A percentile compares a stretch with the other conserved stretches of the same genome.
Conservation (phyloP, 306 rosid species). For the Delonix regia region DNA sequence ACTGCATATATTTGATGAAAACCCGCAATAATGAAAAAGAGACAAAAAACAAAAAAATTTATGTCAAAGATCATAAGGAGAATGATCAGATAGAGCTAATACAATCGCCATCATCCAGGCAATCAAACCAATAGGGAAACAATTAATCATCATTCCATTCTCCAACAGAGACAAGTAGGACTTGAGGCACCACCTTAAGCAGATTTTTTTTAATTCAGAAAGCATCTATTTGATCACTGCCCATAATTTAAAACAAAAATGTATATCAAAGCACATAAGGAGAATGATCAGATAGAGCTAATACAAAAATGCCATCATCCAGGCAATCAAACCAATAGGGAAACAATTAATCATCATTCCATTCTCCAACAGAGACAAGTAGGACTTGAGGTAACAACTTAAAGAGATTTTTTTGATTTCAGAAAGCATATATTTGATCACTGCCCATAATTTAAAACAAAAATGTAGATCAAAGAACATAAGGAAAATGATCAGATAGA, state of each 20-base stretch:
- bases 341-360: conserved; percentile 39
- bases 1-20: neutral
- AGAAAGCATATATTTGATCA: neutral
- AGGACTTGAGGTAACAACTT: neutral
- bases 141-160: conserved; percentile 27
- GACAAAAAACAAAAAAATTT: neutral
- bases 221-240: neutral
- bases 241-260: neutral
- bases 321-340: conserved; percentile 46
- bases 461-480: neutral
- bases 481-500: conserved; percentile 45
- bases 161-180: neutral
- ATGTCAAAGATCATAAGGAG: neutral
- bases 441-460: neutral
- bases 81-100: conserved; percentile 53
- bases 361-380: neutral
- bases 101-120: conserved; percentile 46
- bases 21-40: too few relatives aligned
- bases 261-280: neutral
- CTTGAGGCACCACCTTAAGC: neutral
- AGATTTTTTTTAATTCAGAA: neutral
- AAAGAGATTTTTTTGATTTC: neutral
- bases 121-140: conserved; percentile 49
- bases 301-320: conserved; percentile 44
- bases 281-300: conserved; percentile 52